Conservation (phyloP, 495 filamentous ascomycete species). For the Neurospora africana region DNA sequence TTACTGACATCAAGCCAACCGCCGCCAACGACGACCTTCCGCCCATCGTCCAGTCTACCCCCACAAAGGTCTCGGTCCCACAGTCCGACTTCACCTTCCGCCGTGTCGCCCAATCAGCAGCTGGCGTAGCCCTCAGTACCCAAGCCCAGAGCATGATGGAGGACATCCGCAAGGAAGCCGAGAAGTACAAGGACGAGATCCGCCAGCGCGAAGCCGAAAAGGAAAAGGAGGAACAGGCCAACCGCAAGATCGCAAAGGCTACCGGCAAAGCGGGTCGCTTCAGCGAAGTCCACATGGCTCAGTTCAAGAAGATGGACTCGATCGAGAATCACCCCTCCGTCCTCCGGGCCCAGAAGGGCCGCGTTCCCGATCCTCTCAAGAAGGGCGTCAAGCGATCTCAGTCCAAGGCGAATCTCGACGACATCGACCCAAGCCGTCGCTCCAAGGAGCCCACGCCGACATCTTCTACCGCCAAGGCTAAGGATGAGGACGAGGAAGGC, state of each 20-base stretch:
- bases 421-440: constrained; percentile 28
- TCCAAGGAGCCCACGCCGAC: constrained; percentile 26
- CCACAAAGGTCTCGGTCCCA: constrained; percentile 34
- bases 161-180: constrained; percentile 58
- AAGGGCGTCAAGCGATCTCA: constrained; percentile 49
- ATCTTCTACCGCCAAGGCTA: constrained; percentile 24
- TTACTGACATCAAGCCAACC: constrained; percentile 46
- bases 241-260: constrained; percentile 64
- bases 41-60: constrained; percentile 30
- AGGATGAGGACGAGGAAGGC: constrained; percentile 18
- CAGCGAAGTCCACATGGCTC: constrained; percentile 70
- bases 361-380: constrained; percentile 39
- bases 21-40: constrained; percentile 16
- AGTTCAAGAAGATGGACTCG: constrained; percentile 96
- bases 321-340: constrained; percentile 76
- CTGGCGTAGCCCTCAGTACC: constrained; percentile 50
- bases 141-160: constrained; percentile 72
- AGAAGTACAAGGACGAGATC: constrained; percentile 50
- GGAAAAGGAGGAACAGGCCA: constrained; percentile 27
- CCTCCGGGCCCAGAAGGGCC: constrained; percentile 54
- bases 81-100: constrained; percentile 69
- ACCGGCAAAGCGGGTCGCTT: constrained; percentile 69
- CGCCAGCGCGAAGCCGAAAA: constrained; percentile 42
- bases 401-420: constrained; percentile 55
- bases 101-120: constrained; percentile 42